Conservation (phyloP, 192 early-diverging fungal species). For the Podila minutissima region DNA sequence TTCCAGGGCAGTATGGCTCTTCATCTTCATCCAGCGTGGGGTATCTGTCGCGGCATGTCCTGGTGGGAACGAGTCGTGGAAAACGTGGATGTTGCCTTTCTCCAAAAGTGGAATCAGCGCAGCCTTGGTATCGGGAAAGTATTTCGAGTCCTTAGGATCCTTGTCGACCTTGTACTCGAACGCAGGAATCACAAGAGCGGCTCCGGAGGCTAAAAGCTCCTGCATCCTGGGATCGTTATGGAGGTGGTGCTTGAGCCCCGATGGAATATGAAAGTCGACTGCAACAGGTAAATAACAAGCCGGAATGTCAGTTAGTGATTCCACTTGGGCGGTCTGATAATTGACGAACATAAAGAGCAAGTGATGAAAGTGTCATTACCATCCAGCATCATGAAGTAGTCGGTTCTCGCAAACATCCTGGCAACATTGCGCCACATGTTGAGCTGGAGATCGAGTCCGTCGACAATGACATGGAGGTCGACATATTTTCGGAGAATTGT, state of each 20-base stretch:
- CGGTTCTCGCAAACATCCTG: slow-evolving; percentile 68
- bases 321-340: not conserved
- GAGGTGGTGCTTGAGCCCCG: slow-evolving; percentile 56
- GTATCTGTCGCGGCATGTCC: slow-evolving; percentile 70
- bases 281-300: not conserved
- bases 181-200: slow-evolving; percentile 65
- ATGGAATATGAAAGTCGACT: slow-evolving; percentile 68
- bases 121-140: slow-evolving; percentile 62
- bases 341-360: not conserved
- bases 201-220: slow-evolving; percentile 56
- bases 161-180: slow-evolving; percentile 64
- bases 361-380: slow-evolving; percentile 16
- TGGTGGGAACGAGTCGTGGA: slow-evolving; percentile 61
- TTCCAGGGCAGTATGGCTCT: not conserved
- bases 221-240: slow-evolving; percentile 52
- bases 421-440: slow-evolving; percentile 75
- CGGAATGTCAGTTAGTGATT: not conserved
- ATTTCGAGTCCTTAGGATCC: slow-evolving; percentile 60
- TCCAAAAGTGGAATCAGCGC: slow-evolving; percentile 53
- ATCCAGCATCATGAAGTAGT: slow-evolving; percentile 72
- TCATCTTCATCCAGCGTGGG: slow-evolving; percentile 50
- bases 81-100: slow-evolving; percentile 63
- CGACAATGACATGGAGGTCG: slow-evolving; percentile 68
- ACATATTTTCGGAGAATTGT: slow-evolving; percentile 58
- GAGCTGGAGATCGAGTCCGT: slow-evolving; percentile 68